Conservation (phyloP, 2,329 filamentous ascomycete species). For the Aspergillus fijiensis region DNA sequence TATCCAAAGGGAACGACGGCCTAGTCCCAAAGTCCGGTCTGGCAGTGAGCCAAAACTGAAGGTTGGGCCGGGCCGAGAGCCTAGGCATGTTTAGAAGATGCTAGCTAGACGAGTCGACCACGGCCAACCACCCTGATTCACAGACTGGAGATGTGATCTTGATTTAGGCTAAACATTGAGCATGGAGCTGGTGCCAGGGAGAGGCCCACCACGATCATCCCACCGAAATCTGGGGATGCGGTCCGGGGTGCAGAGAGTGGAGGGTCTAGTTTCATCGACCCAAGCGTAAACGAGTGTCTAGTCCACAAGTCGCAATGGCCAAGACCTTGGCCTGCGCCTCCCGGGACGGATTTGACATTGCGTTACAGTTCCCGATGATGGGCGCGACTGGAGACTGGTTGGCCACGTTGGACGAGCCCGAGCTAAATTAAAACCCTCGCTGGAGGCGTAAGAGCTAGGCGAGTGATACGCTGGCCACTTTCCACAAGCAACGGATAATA, state of each 20-base stretch:
- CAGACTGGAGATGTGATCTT: not conserved
- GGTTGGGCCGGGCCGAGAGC: not conserved
- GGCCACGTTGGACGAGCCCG: not conserved
- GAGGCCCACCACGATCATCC: not conserved
- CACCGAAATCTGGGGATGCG: not conserved
- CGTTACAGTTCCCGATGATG: slow-evolving; percentile 8
- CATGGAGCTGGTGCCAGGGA: not conserved
- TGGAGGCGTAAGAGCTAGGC: not conserved
- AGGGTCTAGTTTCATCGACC: slow-evolving; percentile 7
- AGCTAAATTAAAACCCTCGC: not conserved
- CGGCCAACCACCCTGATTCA: not conserved
- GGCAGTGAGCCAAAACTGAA: not conserved
- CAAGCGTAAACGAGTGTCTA: slow-evolving; percentile 4
- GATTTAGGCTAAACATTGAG: not conserved
- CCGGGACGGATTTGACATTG: slow-evolving; percentile 1
- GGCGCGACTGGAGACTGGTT: not conserved
- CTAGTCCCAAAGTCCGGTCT: not conserved
- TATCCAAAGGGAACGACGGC: not conserved
- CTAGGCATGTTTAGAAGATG: not conserved
- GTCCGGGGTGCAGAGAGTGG: not conserved
- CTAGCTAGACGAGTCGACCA: not conserved
- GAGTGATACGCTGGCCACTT: not conserved
- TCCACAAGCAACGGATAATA: not conserved
- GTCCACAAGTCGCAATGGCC: slow-evolving; percentile 11
- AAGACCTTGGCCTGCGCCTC: slow-evolving; percentile 14